A percentile compares a stretch with the other conserved stretches of the same genome.
These are phyloP conservation scores for Vaccinium myrtillus DNA, from an alignment of 148 eudicot genomes.

Conservation along the genomic window DNA sequence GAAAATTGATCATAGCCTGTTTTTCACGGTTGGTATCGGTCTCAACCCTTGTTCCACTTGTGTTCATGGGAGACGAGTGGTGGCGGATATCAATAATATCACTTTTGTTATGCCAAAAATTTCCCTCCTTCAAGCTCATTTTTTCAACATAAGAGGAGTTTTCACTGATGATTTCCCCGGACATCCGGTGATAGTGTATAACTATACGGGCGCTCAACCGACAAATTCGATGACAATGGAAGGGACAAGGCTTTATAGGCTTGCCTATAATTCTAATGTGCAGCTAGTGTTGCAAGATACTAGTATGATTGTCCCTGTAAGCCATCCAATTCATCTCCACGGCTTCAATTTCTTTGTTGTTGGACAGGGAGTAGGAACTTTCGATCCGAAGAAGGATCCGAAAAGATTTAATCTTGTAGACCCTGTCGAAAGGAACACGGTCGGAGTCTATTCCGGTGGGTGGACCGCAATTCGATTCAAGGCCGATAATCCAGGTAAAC, in stretches of 20 bases:
- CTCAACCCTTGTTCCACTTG: constrained; percentile 68
- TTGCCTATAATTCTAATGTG: constrained; percentile 55
- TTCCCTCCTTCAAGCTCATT: constrained; percentile 68
- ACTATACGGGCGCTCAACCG: constrained; percentile 55
- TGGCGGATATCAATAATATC: constrained; percentile 60
- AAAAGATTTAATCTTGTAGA: constrained; percentile 61
- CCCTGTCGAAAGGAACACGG: constrained; percentile 75
- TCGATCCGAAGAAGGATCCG: constrained; percentile 46
- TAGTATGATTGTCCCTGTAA: constrained; percentile 54
- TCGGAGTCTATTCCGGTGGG: constrained; percentile 54
- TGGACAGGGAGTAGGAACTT: constrained; percentile 65
- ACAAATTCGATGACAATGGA: constrained; percentile 43
- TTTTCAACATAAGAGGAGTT: constrained; percentile 46
- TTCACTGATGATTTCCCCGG: constrained; percentile 74
- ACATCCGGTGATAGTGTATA: constrained; percentile 39
- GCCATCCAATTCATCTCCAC: constrained; percentile 71
- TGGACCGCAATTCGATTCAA: constrained; percentile 59
- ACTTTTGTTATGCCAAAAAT: constrained; percentile 63
- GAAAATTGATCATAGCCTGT: constrained; percentile 45
- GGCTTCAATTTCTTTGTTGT: constrained; percentile 68
- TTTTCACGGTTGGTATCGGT: constrained; percentile 60
- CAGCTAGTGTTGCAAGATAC: constrained; percentile 72
- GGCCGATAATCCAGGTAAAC: constrained; percentile 64
- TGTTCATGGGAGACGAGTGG: constrained; percentile 45
- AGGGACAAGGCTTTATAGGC: constrained; percentile 57